These are phyloP conservation scores for Isatis lusitanica DNA, from an alignment of 441 rosid species.

Conservation along the genomic window DNA sequence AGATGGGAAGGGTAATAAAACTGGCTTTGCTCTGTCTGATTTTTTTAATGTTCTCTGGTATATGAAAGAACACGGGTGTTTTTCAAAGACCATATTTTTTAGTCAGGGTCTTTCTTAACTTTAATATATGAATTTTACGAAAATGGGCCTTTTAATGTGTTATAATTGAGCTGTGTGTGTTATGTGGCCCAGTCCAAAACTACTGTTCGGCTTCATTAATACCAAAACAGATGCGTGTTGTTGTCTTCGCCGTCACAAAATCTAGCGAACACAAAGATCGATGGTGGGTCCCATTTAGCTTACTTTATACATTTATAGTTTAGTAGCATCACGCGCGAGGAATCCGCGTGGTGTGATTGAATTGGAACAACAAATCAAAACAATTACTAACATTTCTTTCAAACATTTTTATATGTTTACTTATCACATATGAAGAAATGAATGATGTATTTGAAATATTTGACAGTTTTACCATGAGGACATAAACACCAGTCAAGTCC, in stretches of 20 bases:
- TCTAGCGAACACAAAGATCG: background rate
- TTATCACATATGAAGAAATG: too few relatives aligned
- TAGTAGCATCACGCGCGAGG: too few relatives aligned
- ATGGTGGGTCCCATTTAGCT: background rate
- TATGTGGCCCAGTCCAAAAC: constrained; percentile 6
- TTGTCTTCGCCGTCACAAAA: background rate
- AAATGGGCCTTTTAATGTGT: background rate
- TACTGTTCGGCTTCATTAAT: background rate
- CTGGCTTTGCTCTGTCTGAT: constrained; percentile 15
- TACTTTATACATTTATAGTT: too few relatives aligned
- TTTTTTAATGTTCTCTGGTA: too few relatives aligned
- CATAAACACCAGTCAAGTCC: too few relatives aligned
- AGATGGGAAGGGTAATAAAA: constrained; percentile 19
- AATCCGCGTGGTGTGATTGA: too few relatives aligned
- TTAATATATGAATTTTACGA: background rate
- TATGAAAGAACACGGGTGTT: background rate
- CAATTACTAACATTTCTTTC: background rate
- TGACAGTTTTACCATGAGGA: too few relatives aligned
- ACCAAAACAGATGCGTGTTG: background rate
- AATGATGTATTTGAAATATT: too few relatives aligned
- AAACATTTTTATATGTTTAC: background rate
- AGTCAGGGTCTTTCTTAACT: too few relatives aligned
- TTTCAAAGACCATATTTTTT: too few relatives aligned
- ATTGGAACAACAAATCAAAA: too few relatives aligned
- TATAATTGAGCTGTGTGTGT: background rate